Base-by-base conservation (phyloP, 768 basidiomycete species). In the Sarcomyxa edulis region DNA sequence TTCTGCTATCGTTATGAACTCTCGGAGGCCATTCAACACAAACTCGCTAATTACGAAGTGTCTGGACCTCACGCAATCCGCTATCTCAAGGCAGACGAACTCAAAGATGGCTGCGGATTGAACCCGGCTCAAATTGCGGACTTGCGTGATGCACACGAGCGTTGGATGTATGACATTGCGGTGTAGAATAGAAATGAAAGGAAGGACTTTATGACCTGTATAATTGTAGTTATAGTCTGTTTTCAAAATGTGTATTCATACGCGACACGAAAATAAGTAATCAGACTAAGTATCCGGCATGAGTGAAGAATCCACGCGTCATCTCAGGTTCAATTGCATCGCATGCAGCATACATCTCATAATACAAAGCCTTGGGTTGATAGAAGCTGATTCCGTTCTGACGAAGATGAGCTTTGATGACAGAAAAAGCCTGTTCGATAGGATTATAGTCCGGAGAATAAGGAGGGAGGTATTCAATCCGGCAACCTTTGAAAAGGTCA, bases 341-440 rank as follows among this genome's bases (percentile, higher is more conserved):
- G 0, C 49, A 43, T 2, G 50, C 54, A 5, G 48, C 27, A 7
- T 42, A 22, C 11, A 59, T 29, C 10, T 40, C 34, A 11, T 46
- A 7, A 40, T 54, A 56, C 3, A 55, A 44, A 25, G 50, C 43
- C n/a, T 31, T 25, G 2, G 32, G 29, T 12, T 45, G 40, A 14
- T 39, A 40, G 1, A 52, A 41, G 10, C 47, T 35, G 21, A 10
- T n/a, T 15, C 32, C 31, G 8, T 42, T 19, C 3, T 38, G 27
- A 1, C 47, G 40, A 3, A 57, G 33, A 31, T 45, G 44, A 7
- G 50, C 40, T 24, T 59, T 58, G 40, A 59, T 56, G 4, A 43
- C 35, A 1, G 51, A 60, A 29, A 58, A 57, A 1, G 48, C 51
- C 9, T 48, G 47, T 30, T 42, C 40, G 22, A 42, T 42, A 9